These are phyloP conservation scores for Actinomortierella wolfii DNA, from an alignment of 371 early-diverging fungal species.

Conservation along the genomic window DNA sequence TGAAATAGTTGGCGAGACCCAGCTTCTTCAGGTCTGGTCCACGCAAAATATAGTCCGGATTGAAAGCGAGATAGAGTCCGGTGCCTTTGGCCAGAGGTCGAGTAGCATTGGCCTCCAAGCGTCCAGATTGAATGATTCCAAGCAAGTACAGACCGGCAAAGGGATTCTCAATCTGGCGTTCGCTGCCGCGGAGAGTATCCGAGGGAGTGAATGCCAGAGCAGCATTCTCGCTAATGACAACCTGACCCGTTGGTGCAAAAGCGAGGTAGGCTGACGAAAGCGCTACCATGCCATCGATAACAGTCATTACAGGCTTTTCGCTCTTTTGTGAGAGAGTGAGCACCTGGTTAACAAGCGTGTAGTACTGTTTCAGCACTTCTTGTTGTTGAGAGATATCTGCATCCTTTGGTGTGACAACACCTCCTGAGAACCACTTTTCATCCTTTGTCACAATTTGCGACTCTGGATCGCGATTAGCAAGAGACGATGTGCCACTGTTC, in stretches of 20 bases:
- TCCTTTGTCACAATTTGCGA: conserved; percentile 36
- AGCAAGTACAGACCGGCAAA: conserved; percentile 42
- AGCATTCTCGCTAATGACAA: conserved; percentile 56
- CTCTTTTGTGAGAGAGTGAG: conserved; percentile 5
- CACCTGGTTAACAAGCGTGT: conserved; percentile 18
- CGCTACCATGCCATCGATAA: conserved; percentile 54
- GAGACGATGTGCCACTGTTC: conserved; percentile 21
- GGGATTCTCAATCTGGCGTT: conserved; percentile 12
- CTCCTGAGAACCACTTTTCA: conserved; percentile 43
- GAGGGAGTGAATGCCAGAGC: conserved; percentile 44
- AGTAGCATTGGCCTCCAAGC: conserved; percentile 14
- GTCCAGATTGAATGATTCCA: conserved; percentile 19
- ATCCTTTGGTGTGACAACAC: conserved; percentile 9
- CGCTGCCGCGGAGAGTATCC: conserved; percentile 1
- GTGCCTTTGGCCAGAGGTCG: conserved; percentile 46
- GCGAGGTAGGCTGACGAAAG: conserved; percentile 48
- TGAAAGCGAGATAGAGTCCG: conserved; percentile 55
- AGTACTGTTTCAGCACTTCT: conserved; percentile 28
- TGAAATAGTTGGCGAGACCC: conserved; percentile 58
- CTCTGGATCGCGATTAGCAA: conserved; percentile 26
- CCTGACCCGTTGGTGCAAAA: conserved; percentile 41
- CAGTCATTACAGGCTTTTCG: conserved; percentile 43
- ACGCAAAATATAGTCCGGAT: conserved; percentile 53
- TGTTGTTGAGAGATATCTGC: conserved; percentile 8
- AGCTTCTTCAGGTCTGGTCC: conserved; percentile 58